These are phyloP conservation scores for Penicillium glabrum DNA, from an alignment of 2,329 filamentous ascomycete species.

Conservation along the genomic window DNA sequence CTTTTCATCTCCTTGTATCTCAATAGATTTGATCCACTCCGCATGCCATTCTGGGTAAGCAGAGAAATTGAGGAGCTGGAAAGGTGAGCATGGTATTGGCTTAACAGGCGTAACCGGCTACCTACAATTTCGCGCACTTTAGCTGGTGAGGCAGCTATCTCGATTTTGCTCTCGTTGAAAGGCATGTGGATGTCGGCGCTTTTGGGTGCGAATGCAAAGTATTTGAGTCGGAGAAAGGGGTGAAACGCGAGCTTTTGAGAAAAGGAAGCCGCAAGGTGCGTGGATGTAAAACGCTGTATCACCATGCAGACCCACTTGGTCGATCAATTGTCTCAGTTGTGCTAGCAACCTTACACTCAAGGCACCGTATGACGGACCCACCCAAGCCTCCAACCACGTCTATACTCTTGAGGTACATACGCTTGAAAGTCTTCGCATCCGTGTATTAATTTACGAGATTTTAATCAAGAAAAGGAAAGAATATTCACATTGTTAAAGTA, in stretches of 20 bases:
- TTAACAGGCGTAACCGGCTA: neutral
- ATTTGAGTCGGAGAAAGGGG: neutral
- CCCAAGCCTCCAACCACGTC: no score
- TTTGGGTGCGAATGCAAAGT: neutral
- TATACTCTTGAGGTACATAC: no score
- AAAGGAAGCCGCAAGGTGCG: neutral
- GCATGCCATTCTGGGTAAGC: conserved; percentile 27
- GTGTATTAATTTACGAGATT: no score
- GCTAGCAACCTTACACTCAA: neutral
- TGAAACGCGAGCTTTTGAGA: neutral
- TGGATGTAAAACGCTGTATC: neutral
- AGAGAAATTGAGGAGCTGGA: conserved; percentile 26
- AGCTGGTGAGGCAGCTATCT: conserved; percentile 24
- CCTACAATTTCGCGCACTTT: conserved; percentile 30
- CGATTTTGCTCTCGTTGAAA: conserved; percentile 21
- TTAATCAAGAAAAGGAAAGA: no score
- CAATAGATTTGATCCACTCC: conserved; percentile 21
- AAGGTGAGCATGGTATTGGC: neutral
- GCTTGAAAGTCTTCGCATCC: no score
- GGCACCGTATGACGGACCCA: neutral
- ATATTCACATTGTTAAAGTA: no score
- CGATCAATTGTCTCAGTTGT: neutral
- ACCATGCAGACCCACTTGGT: neutral
- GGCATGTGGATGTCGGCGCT: conserved; percentile 12
- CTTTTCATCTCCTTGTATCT: conserved; percentile 18